Evolutionary conservation across 2,329 filamentous ascomycete genomes (phyloP).

Genomic region (Fusarium mexicanum): DNA sequence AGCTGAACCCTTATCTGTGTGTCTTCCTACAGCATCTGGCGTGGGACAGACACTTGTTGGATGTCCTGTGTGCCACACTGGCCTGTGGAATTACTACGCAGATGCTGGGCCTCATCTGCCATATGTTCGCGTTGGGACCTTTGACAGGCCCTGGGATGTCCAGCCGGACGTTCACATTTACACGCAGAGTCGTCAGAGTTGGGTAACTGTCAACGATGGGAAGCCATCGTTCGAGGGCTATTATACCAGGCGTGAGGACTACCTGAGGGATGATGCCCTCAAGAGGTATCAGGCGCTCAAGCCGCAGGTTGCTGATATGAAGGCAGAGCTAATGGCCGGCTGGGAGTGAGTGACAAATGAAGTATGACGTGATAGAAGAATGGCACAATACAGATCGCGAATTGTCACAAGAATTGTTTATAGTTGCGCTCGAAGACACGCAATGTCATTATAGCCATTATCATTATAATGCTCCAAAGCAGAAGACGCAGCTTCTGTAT

Average conservation of each 20-base stretch:
- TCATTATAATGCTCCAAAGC: conserved; percentile 21
- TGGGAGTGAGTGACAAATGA: not conserved
- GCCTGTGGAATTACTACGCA: conserved; percentile 55
- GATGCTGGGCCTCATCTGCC: conserved; percentile 44
- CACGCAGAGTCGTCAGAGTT: conserved; percentile 50
- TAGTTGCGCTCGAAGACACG: not conserved
- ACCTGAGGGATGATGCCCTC: conserved; percentile 48
- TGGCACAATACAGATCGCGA: not conserved
- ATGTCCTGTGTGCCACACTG: conserved; percentile 54
- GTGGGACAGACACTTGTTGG: conserved; percentile 52
- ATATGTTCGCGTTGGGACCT: conserved; percentile 56
- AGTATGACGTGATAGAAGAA: not conserved
- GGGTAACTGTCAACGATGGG: conserved; percentile 49
- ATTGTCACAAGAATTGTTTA: not conserved
- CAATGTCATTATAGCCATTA: conserved; percentile 22
- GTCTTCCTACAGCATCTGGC: conserved; percentile 53
- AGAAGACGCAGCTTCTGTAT: conserved; percentile 38
- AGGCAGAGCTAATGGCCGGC: conserved; percentile 21
- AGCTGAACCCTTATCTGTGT: conserved; percentile 34
- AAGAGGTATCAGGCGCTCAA: conserved; percentile 44
- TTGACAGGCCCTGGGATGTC: conserved; percentile 52
- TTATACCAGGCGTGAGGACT: conserved; percentile 46
- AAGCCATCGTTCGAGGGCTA: conserved; percentile 51
- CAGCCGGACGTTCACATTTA: conserved; percentile 59
- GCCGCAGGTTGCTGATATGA: conserved; percentile 31